phyloP scores from a whole-genome alignment of 176 grass and related monocot species.

The Poa pratensis region DNA sequence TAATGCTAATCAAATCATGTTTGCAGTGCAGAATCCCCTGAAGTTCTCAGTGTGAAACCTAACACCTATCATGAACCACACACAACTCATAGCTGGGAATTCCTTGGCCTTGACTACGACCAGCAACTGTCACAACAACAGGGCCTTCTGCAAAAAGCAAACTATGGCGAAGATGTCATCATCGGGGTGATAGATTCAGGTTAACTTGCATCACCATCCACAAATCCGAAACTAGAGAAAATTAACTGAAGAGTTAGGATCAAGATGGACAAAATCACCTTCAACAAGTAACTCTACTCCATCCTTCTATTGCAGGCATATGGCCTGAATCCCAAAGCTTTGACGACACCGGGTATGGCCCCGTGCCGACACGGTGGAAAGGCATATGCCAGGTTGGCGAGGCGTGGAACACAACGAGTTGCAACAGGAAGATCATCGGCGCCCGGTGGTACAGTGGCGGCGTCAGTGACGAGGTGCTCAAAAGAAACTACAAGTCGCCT shows the following conservation, averaged over 20 bases:
- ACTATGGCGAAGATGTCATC: constrained; percentile 56
- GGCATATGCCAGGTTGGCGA: constrained; percentile 49
- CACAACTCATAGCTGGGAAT: constrained; percentile 59
- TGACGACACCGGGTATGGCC: constrained; percentile 41
- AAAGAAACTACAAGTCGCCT: constrained; percentile 42
- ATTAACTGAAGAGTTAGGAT: not conserved
- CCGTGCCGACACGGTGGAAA: constrained; percentile 46
- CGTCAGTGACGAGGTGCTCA: not conserved
- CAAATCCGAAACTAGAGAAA: not conserved
- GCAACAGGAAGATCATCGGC: constrained; percentile 70
- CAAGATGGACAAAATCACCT: not conserved
- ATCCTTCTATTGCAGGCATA: constrained; percentile 34
- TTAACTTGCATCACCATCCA: not conserved
- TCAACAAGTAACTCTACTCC: not conserved
- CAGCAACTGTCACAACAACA: not conserved
- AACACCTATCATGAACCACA: not conserved
- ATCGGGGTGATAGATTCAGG: constrained; percentile 53
- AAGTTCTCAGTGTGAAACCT: constrained; percentile 42
- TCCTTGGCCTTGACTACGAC: constrained; percentile 31
- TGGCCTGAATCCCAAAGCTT: constrained; percentile 83
- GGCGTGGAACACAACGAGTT: constrained; percentile 38
- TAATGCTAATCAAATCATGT: no score
- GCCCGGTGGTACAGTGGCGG: constrained; percentile 49
- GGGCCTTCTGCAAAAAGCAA: constrained; percentile 34
- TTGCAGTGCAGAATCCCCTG: constrained; percentile 29